Evolutionary conservation across 257 asterid genomes (phyloP).

Genomic region (Rehmannia glutinosa): DNA sequence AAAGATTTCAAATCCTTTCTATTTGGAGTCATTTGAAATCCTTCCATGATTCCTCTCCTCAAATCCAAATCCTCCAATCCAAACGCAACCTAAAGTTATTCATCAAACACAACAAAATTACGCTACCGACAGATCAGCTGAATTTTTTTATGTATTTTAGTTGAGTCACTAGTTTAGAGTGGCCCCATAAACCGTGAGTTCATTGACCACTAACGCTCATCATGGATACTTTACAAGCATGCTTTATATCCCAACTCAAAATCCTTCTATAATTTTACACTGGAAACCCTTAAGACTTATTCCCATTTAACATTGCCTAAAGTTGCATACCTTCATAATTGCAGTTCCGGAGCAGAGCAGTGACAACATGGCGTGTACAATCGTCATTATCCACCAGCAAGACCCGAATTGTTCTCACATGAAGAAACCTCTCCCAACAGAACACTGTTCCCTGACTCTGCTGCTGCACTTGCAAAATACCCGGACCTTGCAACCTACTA

Average conservation of each 20-base stretch:
- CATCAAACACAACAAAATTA: no score
- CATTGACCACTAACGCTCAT: not conserved
- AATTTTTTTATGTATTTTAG: no score
- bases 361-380: constrained; percentile 78
- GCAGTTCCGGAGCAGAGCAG: constrained; percentile 90
- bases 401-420: constrained; percentile 74
- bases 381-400: constrained; percentile 86
- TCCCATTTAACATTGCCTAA: not conserved
- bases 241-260: constrained; percentile 6
- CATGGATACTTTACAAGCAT: not conserved
- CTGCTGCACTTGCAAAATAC: constrained; percentile 40
- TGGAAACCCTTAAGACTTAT: not conserved
- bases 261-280: not conserved
- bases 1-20: no score
- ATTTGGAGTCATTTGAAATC: no score
- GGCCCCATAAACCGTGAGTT: no score
- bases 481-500: constrained; percentile 29
- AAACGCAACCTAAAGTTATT: no score
- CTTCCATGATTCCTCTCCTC: no score
- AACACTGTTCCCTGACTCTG: constrained; percentile 42
- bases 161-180: no score
- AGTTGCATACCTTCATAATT: constrained; percentile 66
- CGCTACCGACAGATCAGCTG: no score
- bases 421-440: constrained; percentile 87
- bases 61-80: no score